These are phyloP conservation scores for Dissophora globulifera DNA, from an alignment of 192 early-diverging fungal genomes.

Conservation along the genomic window DNA sequence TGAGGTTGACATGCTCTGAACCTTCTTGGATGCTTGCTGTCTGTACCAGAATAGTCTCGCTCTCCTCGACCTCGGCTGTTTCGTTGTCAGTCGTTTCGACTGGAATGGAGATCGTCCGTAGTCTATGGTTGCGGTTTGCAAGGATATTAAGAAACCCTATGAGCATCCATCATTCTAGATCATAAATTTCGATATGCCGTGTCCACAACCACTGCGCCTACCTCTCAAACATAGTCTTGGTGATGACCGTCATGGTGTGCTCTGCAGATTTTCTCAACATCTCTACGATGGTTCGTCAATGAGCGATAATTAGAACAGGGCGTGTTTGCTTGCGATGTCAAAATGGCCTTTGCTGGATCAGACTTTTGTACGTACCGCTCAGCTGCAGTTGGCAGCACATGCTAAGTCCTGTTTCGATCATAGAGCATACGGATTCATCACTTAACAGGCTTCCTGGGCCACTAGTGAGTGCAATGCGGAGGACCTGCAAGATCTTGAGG, in stretches of 20 bases:
- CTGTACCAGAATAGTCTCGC: constrained; percentile 39
- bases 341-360: background rate
- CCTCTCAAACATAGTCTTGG: constrained; percentile 81
- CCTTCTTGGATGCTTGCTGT: constrained; percentile 18
- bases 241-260: constrained; percentile 80
- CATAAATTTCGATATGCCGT: too few relatives aligned
- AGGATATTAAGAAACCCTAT: background rate
- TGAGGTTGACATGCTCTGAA: constrained; percentile 35
- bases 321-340: background rate
- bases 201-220: constrained; percentile 23
- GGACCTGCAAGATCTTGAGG: constrained; percentile 85
- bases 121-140: constrained; percentile 6
- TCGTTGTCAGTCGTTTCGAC: constrained; percentile 4
- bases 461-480: constrained; percentile 80
- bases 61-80: constrained; percentile 19
- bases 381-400: constrained; percentile 96
- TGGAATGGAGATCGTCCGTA: constrained; percentile 30
- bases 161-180: too few relatives aligned
- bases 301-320: background rate
- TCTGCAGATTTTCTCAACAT: constrained; percentile 80
- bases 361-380: constrained; percentile 64
- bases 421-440: constrained; percentile 95
- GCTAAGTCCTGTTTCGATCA: constrained; percentile 96
- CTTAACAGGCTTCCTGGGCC: constrained; percentile 74
- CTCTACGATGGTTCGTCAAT: too few relatives aligned